A percentile compares a stretch with the other conserved stretches of the same genome.
These are phyloP conservation scores for Aspergillus sp. DNA, from an alignment of 2,329 filamentous ascomycete species.

Conservation along the genomic window DNA sequence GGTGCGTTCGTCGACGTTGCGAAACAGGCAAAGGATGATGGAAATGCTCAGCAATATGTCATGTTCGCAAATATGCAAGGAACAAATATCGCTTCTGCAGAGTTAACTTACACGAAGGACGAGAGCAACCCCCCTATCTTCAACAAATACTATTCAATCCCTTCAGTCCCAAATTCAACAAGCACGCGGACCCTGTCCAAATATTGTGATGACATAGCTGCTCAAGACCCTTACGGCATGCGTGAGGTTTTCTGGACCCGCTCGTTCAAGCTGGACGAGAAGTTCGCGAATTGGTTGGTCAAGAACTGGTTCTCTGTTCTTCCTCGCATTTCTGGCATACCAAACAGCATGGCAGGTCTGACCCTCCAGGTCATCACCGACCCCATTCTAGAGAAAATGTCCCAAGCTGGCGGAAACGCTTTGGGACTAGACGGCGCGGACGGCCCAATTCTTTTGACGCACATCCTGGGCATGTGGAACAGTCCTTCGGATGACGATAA, in stretches of 20 bases:
- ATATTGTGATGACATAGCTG: conserved; percentile 37
- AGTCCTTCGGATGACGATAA: conserved; percentile 31
- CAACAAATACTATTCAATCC: conserved; percentile 36
- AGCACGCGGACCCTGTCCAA: conserved; percentile 29
- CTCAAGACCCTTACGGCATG: conserved; percentile 32
- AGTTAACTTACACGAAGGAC: conserved; percentile 43
- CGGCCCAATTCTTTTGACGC: conserved; percentile 21
- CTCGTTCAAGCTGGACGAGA: conserved; percentile 31
- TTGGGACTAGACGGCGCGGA: not conserved
- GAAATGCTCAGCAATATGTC: conserved; percentile 37
- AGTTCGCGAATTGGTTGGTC: conserved; percentile 24
- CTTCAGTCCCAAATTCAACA: conserved; percentile 30
- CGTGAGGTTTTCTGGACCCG: conserved; percentile 36
- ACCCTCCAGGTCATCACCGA: conserved; percentile 36
- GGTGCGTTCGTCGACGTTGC: conserved; percentile 35
- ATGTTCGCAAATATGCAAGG: conserved; percentile 29
- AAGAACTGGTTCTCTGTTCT: conserved; percentile 4
- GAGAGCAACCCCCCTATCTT: conserved; percentile 38
- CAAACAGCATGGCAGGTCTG: conserved; percentile 12
- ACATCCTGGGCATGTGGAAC: conserved; percentile 32
- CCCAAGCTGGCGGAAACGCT: conserved; percentile 19
- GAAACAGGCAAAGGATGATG: conserved; percentile 22
- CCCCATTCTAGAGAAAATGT: conserved; percentile 29
- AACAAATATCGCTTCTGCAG: conserved; percentile 28
- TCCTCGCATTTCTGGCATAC: not conserved